Evolutionary conservation across 768 basidiomycete genomes (phyloP).

Genomic region (Strobilomyces echinocephalus): DNA sequence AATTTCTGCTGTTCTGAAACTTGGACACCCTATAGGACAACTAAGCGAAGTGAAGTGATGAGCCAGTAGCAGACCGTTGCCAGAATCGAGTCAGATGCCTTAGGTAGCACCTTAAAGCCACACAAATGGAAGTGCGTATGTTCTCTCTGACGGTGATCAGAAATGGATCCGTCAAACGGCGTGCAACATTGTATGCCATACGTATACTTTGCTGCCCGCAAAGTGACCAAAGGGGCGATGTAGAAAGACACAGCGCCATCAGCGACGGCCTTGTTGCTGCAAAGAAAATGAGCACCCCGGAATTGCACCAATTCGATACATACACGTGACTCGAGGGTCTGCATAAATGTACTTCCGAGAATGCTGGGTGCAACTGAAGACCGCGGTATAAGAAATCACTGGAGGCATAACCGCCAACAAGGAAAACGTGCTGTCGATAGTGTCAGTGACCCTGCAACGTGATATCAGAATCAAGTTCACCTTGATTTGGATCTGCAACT

Average conservation of each 20-base stretch:
- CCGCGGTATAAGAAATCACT: conserved; percentile 41
- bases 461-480: background rate
- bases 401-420: conserved; percentile 49
- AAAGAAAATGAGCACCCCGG: background rate
- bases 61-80: conserved; percentile 18
- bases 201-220: conserved; percentile 39
- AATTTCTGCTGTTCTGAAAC: conserved; percentile 22
- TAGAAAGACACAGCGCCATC: conserved; percentile 19
- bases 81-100: conserved; percentile 36
- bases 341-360: background rate
- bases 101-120: conserved; percentile 30
- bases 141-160: conserved; percentile 36
- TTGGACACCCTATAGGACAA: conserved; percentile 8
- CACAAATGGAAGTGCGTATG: conserved; percentile 18
- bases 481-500: conserved; percentile 21
- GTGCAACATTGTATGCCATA: conserved; percentile 32
- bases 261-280: conserved; percentile 30
- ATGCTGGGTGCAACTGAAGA: conserved; percentile 29
- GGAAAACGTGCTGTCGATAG: conserved; percentile 26
- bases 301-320: conserved; percentile 1
- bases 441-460: no score
- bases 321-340: conserved; percentile 47
- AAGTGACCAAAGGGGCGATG: conserved; percentile 43
- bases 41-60: background rate
- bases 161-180: conserved; percentile 21